A percentile compares a stretch with the other conserved stretches of the same genome.
phyloP scores from a whole-genome alignment of 495 filamentous ascomycete genomes.

The Hypomontagnella submonticulosa region DNA sequence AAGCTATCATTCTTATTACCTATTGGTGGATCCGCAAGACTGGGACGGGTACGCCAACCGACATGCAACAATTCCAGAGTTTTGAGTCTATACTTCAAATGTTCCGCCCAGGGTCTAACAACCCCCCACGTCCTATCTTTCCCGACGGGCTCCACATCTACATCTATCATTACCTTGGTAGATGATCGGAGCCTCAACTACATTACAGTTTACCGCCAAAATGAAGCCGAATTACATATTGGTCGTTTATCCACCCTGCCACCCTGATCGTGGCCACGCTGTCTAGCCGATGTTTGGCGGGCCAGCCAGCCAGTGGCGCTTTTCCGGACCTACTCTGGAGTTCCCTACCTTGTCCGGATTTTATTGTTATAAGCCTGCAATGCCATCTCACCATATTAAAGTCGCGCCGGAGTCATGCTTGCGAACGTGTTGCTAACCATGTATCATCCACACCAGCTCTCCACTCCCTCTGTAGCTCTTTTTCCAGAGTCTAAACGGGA shows the following conservation, averaged over 20 bases:
- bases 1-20: not conserved
- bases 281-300: constrained; percentile 33
- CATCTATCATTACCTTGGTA: constrained; percentile 8
- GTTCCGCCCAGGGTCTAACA: constrained; percentile 10
- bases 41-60: constrained; percentile 26
- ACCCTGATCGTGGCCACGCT: constrained; percentile 36
- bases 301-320: constrained; percentile 36
- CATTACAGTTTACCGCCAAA: constrained; percentile 33
- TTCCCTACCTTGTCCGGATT: constrained; percentile 40
- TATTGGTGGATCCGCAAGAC: constrained; percentile 22
- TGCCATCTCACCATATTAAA: constrained; percentile 41
- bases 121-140: constrained; percentile 37
- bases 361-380: constrained; percentile 37
- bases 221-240: constrained; percentile 36
- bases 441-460: constrained; percentile 25
- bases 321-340: constrained; percentile 39
- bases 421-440: constrained; percentile 42
- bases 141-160: constrained; percentile 41
- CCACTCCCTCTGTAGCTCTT: constrained; percentile 7
- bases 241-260: constrained; percentile 42
- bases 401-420: constrained; percentile 13
- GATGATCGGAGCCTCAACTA: constrained; percentile 33
- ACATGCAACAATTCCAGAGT: constrained; percentile 22
- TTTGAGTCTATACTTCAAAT: not conserved
- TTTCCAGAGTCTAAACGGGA: constrained; percentile 26